Percentiles rank a stretch among this genome's conserved stretches.
These are phyloP conservation scores for Yamadazyma trypodendri DNA, from an alignment of 1,139 yeast species.

Conservation along the genomic window DNA sequence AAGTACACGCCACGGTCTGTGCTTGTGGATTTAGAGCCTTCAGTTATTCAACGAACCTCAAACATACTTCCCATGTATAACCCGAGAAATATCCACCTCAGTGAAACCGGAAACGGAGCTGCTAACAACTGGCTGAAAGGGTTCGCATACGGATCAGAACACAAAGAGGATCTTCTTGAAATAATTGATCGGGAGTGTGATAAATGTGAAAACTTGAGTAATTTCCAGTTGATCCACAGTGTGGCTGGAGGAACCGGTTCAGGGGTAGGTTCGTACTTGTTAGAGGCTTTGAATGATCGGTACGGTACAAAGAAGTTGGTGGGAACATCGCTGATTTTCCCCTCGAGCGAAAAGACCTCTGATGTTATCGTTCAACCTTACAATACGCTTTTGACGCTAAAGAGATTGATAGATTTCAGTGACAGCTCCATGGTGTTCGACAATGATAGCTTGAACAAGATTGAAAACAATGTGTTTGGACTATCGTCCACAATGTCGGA, in stretches of 20 bases:
- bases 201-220: constrained; percentile 84
- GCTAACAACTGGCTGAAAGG: constrained; percentile 97
- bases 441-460: constrained; percentile 75
- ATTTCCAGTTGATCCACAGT: constrained; percentile 87
- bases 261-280: constrained; percentile 81
- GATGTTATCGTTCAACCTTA: constrained; percentile 98
- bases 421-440: constrained; percentile 89
- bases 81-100: constrained; percentile 77
- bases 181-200: constrained; percentile 90
- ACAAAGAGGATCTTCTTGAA: constrained; percentile 71
- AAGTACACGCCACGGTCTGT: constrained; percentile 87
- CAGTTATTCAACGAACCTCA: constrained; percentile 70
- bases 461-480: constrained; percentile 54
- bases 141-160: constrained; percentile 68
- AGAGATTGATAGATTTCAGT: constrained; percentile 76
- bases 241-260: constrained; percentile 99
- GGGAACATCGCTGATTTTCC: constrained; percentile 86
- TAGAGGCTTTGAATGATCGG: constrained; percentile 78
- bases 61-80: constrained; percentile 70
- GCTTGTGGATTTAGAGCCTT: constrained; percentile 85
- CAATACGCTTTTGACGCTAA: constrained; percentile 78
- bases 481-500: constrained; percentile 22
- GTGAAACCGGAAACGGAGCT: constrained; percentile 85
- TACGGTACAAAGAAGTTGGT: constrained; percentile 76
- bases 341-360: constrained; percentile 70